Evolutionary conservation across 345 rosid genomes (phyloP).

Genomic region (Euphorbia tirucalli): DNA sequence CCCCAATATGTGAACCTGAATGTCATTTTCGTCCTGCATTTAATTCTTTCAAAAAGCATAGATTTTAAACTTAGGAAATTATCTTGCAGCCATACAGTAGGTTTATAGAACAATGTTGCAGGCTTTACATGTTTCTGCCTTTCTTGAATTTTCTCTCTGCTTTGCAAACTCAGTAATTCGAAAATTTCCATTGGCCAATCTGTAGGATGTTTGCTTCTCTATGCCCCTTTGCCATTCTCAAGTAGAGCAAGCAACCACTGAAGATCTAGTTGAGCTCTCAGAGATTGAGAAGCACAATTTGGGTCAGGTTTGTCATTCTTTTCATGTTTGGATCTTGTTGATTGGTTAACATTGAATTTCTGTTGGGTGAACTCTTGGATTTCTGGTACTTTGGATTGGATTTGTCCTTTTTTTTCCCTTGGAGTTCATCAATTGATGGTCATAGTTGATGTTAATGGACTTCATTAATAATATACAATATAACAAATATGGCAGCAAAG

Average conservation of each 20-base stretch:
- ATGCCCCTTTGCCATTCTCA: conserved; percentile 93
- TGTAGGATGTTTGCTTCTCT: conserved; percentile 75
- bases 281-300: conserved; percentile 89
- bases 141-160: not conserved
- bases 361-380: not conserved
- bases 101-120: not conserved
- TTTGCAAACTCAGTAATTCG: conserved; percentile 1
- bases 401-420: not conserved
- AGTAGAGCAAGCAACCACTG: conserved; percentile 69
- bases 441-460: not conserved
- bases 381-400: not conserved
- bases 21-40: not conserved
- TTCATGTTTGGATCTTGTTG: conserved; percentile 13
- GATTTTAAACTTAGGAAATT: no score
- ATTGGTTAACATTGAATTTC: conserved; percentile 5
- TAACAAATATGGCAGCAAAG: not conserved
- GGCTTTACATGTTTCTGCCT: not conserved
- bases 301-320: conserved; percentile 73
- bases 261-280: conserved; percentile 88
- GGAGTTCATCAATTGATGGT: not conserved
- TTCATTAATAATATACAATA: not conserved
- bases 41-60: no score
- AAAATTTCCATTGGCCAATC: conserved; percentile 13
- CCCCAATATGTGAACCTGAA: not conserved
- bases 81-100: no score